Evolutionary conservation across 176 grass and related monocot species (phyloP).

Genomic region (Carex pumila): DNA sequence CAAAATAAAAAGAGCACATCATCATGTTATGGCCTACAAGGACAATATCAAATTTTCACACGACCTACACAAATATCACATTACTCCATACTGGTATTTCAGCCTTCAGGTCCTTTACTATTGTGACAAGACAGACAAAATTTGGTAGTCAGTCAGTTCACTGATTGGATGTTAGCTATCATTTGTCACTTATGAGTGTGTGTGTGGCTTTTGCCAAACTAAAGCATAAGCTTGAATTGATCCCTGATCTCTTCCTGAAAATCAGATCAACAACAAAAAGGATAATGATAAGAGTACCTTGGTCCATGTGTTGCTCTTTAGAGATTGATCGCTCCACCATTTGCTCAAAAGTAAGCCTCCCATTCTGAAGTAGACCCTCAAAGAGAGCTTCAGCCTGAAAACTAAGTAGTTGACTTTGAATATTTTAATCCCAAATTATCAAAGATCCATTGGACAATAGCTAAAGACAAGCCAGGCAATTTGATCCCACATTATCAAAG

Average conservation of each 20-base stretch:
- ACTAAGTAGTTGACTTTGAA: not conserved
- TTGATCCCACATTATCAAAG: not conserved
- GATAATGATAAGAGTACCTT: conserved; percentile 5
- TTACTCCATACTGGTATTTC: not conserved
- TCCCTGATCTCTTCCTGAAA: not conserved
- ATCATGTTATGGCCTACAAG: not conserved
- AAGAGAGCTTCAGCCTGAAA: conserved; percentile 22
- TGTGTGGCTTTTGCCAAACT: not conserved
- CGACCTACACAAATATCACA: not conserved
- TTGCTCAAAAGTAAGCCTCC: conserved; percentile 79
- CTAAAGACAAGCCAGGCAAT: not conserved
- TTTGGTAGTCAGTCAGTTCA: not conserved
- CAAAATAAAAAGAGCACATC: not conserved
- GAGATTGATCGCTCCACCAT: conserved; percentile 43
- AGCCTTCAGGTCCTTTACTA: not conserved
- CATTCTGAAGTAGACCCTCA: conserved; percentile 71
- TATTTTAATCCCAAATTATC: not conserved
- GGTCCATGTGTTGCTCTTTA: conserved; percentile 31
- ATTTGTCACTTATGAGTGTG: conserved; percentile 26
- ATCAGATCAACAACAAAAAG: not conserved
- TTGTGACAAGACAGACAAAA: not conserved
- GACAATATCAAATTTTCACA: not conserved
- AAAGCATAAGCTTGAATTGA: not conserved
- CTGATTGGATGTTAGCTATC: conserved; percentile 16
- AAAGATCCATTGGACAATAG: conserved; percentile 13